Base-by-base conservation (phyloP, 495 filamentous ascomycete genomes). In the Aspergillus sparsus region DNA sequence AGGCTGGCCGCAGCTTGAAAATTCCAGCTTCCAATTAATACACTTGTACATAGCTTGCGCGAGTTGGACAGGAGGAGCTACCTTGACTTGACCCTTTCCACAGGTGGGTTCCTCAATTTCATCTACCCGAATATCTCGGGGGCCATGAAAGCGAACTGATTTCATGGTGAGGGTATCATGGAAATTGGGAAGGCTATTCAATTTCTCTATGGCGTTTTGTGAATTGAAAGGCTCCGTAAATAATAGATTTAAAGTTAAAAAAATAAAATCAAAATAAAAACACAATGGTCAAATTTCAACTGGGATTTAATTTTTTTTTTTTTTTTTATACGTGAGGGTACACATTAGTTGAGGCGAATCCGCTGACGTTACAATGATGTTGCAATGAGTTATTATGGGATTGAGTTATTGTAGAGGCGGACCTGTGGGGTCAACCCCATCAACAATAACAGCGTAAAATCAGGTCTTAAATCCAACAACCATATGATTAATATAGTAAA, bases 1-100 rank as follows among this genome's bases (percentile, higher is more conserved):
- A 87, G 2, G 79, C 78, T 32, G 82, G 83, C 67, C 73, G 75
- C 32, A 85, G 62, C 72, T 82, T 65, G 27, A 32, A 41, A 7
- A 37, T 37, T 7, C 27, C 21, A 16, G 16, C 16, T 35, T 12
- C 12, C 18, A 13, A 31, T 51, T 36, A 31, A 4, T 18, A 33
- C 21, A 27, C 21, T 27, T 27, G 1, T 27, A 27, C 3, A 27
- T 27, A 27, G 1, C 1, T 27, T 3, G 21, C 3, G 21, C 21
- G 21, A 27, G 21, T 27, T 27, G 21, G 21, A 27, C 18, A 5
- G 0, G 12, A 49, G 33, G 31, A 42, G 55, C 13, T 61, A 76
- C 75, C 66, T 79, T 77, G 8, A 77, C 71, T 47, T 75, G 71
- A 16, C 71, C 74, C 53, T 66, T 70, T 4, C 72, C 74, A 61